Percentiles rank a stretch among this genome's conserved stretches.
phyloP scores from a whole-genome alignment of 1,284 basidiomycete species.

The Apiotrichum brassicae region DNA sequence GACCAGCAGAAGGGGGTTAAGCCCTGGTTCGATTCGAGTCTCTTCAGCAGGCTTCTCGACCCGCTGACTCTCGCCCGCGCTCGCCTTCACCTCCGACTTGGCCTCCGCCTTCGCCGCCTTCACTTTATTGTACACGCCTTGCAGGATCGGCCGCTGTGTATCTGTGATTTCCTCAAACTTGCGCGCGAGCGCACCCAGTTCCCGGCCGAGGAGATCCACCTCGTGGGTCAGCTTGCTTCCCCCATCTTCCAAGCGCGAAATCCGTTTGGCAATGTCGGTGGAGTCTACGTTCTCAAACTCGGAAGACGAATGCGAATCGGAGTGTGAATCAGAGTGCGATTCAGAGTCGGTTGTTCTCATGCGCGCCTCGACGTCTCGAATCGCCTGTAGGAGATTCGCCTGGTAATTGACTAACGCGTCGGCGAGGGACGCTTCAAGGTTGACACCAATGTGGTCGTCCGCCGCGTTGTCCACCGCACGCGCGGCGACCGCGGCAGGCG shows the following conservation, averaged over 20 bases:
- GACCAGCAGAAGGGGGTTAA: too few species aligned
- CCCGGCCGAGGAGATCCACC: not conserved
- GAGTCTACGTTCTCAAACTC: too few species aligned
- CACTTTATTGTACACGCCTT: slow-evolving; percentile 3
- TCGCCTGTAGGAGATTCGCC: slow-evolving; percentile 36
- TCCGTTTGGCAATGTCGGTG: too few species aligned
- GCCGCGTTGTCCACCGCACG: slow-evolving; percentile 16
- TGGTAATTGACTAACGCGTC: slow-evolving; percentile 46
- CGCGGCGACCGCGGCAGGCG: slow-evolving; percentile 35
- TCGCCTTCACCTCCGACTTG: too few species aligned
- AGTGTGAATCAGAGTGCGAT: too few species aligned
- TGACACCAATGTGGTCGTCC: slow-evolving; percentile 3
- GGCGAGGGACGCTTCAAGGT: slow-evolving; percentile 37
- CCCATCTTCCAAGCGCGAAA: too few species aligned
- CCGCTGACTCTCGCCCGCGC: too few species aligned
- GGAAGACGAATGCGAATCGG: too few species aligned
- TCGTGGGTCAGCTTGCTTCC: not conserved
- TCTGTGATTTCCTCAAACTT: slow-evolving; percentile 5
- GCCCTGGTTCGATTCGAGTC: too few species aligned
- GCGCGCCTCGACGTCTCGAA: slow-evolving; percentile 24
- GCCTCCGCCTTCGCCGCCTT: not conserved
- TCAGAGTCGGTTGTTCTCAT: not conserved
- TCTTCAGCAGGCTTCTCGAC: too few species aligned
- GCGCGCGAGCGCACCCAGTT: slow-evolving; percentile 1
- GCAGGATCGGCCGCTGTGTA: slow-evolving; percentile 1